phyloP scores from a whole-genome alignment of 1,284 basidiomycete genomes.

The Puccinia horiana region DNA sequence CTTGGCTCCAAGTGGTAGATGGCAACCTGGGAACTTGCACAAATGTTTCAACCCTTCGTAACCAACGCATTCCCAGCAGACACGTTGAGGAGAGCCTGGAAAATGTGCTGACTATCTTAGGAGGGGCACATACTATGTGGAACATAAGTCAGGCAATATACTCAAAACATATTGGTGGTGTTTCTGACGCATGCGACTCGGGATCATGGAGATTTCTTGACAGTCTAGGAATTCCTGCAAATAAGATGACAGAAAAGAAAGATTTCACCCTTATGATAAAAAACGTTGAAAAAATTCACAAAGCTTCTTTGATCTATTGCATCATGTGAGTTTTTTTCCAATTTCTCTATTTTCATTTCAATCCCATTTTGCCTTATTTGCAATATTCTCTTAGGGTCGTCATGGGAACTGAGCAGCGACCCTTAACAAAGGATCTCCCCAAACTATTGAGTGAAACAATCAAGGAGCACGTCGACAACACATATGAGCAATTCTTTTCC shows the following conservation, averaged over 20 bases:
- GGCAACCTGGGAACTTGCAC: background rate
- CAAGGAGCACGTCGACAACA: background rate
- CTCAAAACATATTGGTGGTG: background rate
- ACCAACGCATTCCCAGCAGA: background rate
- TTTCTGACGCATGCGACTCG: background rate
- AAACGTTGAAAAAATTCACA: background rate
- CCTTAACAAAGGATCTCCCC: background rate
- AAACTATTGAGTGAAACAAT: background rate
- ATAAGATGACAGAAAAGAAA: background rate
- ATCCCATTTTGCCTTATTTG: background rate
- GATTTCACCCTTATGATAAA: background rate
- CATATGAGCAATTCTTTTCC: background rate
- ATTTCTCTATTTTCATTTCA: background rate
- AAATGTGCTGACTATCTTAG: background rate
- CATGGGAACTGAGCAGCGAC: background rate
- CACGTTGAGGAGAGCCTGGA: background rate
- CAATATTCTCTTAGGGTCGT: too few relatives aligned
- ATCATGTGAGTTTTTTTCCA: background rate
- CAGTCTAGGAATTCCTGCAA: background rate
- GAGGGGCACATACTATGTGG: background rate
- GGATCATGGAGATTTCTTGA: background rate
- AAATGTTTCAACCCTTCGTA: background rate
- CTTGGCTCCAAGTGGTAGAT: constrained; percentile 7
- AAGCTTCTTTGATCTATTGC: background rate
- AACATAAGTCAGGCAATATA: background rate